Conservation (phyloP, 2,329 filamentous ascomycete species). For the Alternaria ethzedia region DNA sequence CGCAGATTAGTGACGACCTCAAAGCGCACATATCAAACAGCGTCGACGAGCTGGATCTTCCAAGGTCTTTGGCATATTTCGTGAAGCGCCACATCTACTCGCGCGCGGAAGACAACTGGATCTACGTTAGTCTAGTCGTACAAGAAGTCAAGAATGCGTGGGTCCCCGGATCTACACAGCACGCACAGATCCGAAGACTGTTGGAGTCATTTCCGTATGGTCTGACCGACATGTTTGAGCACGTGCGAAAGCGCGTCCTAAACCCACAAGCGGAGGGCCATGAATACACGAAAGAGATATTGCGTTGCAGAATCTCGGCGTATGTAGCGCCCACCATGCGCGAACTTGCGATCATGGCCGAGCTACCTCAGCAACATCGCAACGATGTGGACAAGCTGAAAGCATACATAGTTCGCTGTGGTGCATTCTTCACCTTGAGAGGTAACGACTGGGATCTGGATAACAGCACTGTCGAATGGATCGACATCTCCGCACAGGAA, state of each 20-base stretch:
- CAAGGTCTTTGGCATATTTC: conserved; percentile 26
- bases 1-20: conserved; percentile 24
- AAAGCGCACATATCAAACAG: conserved; percentile 20
- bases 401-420: conserved; percentile 26
- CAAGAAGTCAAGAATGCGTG: conserved; percentile 31
- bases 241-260: conserved; percentile 26
- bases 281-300: conserved; percentile 34
- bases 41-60: conserved; percentile 23
- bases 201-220: conserved; percentile 32
- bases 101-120: conserved; percentile 28
- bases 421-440: conserved; percentile 26
- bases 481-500: conserved; percentile 27
- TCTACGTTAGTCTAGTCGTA: conserved; percentile 30
- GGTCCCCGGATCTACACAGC: conserved; percentile 10
- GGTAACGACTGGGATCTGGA: conserved; percentile 26
- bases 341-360: conserved; percentile 32
- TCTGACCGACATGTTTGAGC: conserved; percentile 32
- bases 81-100: conserved; percentile 30
- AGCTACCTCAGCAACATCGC: conserved; percentile 20
- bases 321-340: conserved; percentile 29
- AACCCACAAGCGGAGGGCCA: conserved; percentile 19
- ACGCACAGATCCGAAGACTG: conserved; percentile 25
- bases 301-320: conserved; percentile 24
- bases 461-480: conserved; percentile 29
- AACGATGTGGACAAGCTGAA: conserved; percentile 23